Evolutionary conservation across 2,329 filamentous ascomycete species (phyloP).

Genomic region (Fusarium torreyae): DNA sequence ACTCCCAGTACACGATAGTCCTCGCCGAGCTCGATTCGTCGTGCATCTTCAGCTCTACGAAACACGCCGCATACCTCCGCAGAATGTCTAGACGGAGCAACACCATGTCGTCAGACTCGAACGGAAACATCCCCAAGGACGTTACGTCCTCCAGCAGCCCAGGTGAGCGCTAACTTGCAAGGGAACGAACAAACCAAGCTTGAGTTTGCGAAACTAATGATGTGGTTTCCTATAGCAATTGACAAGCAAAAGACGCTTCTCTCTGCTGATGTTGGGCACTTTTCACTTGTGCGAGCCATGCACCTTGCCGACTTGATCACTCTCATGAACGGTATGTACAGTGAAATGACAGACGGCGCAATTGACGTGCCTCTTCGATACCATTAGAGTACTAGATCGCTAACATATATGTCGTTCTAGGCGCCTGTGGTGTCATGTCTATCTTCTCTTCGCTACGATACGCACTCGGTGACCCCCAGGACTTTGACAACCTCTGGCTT

Average conservation of each 20-base stretch:
- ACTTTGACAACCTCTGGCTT: conserved; percentile 80
- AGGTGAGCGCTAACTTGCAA: conserved; percentile 50
- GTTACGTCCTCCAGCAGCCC: conserved; percentile 51
- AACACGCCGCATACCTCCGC: conserved; percentile 6
- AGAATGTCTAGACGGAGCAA: conserved; percentile 76
- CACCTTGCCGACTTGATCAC: conserved; percentile 89
- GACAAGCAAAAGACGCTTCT: conserved; percentile 85
- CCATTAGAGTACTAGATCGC: neutral
- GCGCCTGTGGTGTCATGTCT: conserved; percentile 93
- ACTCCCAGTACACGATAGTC: neutral
- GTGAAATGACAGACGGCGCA: neutral
- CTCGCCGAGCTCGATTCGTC: neutral
- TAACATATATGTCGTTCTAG: conserved; percentile 53
- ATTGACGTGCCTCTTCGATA: neutral
- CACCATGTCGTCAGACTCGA: conserved; percentile 53
- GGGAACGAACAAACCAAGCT: conserved; percentile 5
- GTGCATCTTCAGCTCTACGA: neutral
- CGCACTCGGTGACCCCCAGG: conserved; percentile 79
- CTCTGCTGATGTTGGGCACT: conserved; percentile 79
- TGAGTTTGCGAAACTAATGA: conserved; percentile 14
- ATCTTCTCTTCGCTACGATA: conserved; percentile 96
- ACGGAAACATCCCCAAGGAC: conserved; percentile 52
- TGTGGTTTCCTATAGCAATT: conserved; percentile 61
- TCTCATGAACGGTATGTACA: conserved; percentile 77
- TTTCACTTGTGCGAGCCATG: conserved; percentile 77